Conservation (phyloP, 768 basidiomycete genomes). For the Amanita molliuscula region DNA sequence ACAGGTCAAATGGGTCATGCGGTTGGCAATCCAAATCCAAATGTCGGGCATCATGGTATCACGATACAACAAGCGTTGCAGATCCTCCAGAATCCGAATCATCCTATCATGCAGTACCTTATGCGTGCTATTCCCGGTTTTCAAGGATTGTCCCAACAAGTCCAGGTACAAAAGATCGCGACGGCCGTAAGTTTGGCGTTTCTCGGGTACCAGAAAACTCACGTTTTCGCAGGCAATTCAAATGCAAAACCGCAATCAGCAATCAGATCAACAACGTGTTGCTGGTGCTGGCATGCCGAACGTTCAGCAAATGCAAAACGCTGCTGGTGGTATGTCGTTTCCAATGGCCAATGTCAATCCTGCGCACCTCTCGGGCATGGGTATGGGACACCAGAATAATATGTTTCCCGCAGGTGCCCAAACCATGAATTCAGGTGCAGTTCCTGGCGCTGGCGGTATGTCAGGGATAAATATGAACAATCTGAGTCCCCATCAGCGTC, state of each 20-base stretch:
- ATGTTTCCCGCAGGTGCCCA: slow-evolving; percentile 14
- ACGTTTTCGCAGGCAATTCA: slow-evolving; percentile 1
- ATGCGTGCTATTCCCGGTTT: slow-evolving; percentile 42
- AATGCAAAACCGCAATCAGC: slow-evolving; percentile 12
- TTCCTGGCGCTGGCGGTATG: slow-evolving; percentile 18
- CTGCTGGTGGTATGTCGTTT: slow-evolving; percentile 10
- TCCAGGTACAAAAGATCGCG: slow-evolving; percentile 53
- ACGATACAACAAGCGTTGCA: slow-evolving; percentile 30
- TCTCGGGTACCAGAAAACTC: background rate
- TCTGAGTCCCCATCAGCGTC: slow-evolving; percentile 16
- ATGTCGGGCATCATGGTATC: slow-evolving; percentile 7
- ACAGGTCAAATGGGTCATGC: slow-evolving; percentile 1
- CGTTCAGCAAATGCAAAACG: slow-evolving; percentile 11
- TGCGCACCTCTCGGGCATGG: slow-evolving; percentile 9
- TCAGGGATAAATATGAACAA: slow-evolving; percentile 22
- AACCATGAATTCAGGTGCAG: slow-evolving; percentile 11
- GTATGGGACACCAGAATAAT: slow-evolving; percentile 7
- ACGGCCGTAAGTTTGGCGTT: slow-evolving; percentile 8
- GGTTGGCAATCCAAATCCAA: slow-evolving; percentile 5
- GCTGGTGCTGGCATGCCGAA: slow-evolving; percentile 2
- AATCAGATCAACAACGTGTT: slow-evolving; percentile 15
- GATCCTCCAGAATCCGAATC: slow-evolving; percentile 42
- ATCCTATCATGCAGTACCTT: slow-evolving; percentile 53
- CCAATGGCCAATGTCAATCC: slow-evolving; percentile 9
- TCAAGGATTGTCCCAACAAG: slow-evolving; percentile 32